Evolutionary conservation across 345 rosid genomes (phyloP), one percentile per base, ranked within the genome.

Genomic region (Rhodamnia argentea): DNA sequence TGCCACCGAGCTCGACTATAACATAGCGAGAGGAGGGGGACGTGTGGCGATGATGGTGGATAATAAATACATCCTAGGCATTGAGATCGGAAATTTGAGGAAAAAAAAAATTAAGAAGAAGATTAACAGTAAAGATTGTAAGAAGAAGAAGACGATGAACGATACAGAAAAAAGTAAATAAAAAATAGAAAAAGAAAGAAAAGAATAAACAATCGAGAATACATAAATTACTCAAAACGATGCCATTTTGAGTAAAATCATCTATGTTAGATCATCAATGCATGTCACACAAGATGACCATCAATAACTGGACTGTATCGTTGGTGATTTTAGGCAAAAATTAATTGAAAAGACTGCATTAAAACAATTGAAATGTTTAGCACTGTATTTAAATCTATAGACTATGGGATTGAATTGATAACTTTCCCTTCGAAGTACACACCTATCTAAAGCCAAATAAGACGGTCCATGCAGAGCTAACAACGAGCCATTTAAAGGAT

Each of bases 311-410:
- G 20, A 32, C 10, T 3, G 6, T 13, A 64, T 16, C 22, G 4
- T 37, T 70, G 9, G 6, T 2, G 32, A 32, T 70, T 18, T 70
- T 2, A 18, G 26, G 13, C 0, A 13, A 70, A 70, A 70, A 32
- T 5, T 0, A 0, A 4, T 70, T 18, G 13, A 2, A 18, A 18
- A 5, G 0, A 22, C 0, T 37, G 2, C 7, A 70, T 37, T 32
- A 0, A 70, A 70, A 18, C 4, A 37, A 70, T 32, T 64, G 44
- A 16, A 16, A 64, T 0, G 10, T 32, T 64, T 64, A 7, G 2
- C 0, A 16, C 0, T 32, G 8, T 8, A 29, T 32, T 18, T 32
- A 64, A 37, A 16, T 32, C 6, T 4, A 15, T 16, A 16, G 3
- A 16, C 16, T 64, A 27, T 62, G 15, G 7, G 10, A 7, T 62